phyloP scores from a whole-genome alignment of 176 grass and related monocot species.

The Paspalum notatum region DNA sequence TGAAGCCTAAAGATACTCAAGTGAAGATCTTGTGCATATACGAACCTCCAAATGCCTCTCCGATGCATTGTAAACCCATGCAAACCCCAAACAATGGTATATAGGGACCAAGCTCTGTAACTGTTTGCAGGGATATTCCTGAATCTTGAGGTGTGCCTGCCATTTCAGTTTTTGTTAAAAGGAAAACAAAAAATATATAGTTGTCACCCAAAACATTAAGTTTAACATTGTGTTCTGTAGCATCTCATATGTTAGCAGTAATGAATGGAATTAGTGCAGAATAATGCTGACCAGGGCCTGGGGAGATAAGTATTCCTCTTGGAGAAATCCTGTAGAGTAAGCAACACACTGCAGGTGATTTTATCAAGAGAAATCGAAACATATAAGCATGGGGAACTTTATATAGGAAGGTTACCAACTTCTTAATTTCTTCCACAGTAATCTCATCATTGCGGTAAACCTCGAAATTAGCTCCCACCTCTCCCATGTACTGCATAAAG shows the following conservation, averaged over 20 bases:
- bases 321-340: conserved; percentile 67
- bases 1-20: conserved; percentile 1
- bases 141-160: conserved; percentile 77
- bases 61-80: conserved; percentile 89
- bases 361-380: conserved; percentile 14
- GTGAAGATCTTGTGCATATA: conserved; percentile 18
- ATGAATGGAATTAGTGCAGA: not conserved
- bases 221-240: not conserved
- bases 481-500: conserved; percentile 73
- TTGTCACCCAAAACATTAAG: not conserved
- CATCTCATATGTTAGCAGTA: not conserved
- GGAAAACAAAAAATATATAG: conserved; percentile 40
- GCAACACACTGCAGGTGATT: conserved; percentile 30
- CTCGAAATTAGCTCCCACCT: conserved; percentile 72
- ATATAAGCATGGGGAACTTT: not conserved
- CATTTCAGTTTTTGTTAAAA: conserved; percentile 36
- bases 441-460: conserved; percentile 83
- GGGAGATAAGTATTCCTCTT: conserved; percentile 78
- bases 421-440: conserved; percentile 69
- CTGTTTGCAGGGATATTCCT: conserved; percentile 83
- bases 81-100: conserved; percentile 87
- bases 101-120: conserved; percentile 69
- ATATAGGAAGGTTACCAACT: conserved; percentile 38
- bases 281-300: conserved; percentile 68
- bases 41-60: conserved; percentile 86